Base-by-base conservation (phyloP, 2,329 filamentous ascomycete species). In the Dactylellina sp. region DNA sequence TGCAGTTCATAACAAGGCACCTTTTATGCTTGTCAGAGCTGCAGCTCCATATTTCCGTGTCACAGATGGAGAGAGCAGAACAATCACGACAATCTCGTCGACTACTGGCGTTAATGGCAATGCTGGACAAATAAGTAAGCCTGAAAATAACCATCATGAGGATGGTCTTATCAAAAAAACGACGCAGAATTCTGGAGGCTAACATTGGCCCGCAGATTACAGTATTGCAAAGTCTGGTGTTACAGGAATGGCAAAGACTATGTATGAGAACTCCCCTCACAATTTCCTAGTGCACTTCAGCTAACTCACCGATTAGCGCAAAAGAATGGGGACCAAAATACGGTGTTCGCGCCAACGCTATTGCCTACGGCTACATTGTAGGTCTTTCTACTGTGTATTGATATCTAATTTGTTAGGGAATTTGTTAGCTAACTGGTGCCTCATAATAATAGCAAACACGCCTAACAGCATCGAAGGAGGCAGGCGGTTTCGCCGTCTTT, bases 1-100 rank as follows among this genome's bases (percentile, higher is more conserved):
- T 28, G 88, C 89, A 20, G 85, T 96, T 52, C 93, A 96, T 85
- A 89, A 87, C 80, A 95, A 91, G 11, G 92, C 91, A 1, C 93
- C 93, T 9, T 96, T 97, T 85, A 89, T 89, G 80, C 88, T 96
- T 60, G 84, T 95, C 75, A 87, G 92, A 62, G 89, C 89, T 49
- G 91, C 91, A 0, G 90, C 91, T 0, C 91, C 91, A 20, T 96
- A 91, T 82, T 96, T 97, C 84, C 89, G 93, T 42, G 91, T 96
- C 76, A 90, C 89, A 77, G 93, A 96, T 81, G 89, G 90, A 79
- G 91, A 90, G 80, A 87, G 89, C 3, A 86, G 93, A 64, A 89
- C 86, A 80, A 88, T 96, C 78, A 86, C 96, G 83, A 96, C 95
- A 81, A 91, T 97, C 80, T 91, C 88, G 63, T 91, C 88, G 60